Base-by-base conservation (phyloP, 2,329 filamentous ascomycete genomes). In the Beauveria varroae region DNA sequence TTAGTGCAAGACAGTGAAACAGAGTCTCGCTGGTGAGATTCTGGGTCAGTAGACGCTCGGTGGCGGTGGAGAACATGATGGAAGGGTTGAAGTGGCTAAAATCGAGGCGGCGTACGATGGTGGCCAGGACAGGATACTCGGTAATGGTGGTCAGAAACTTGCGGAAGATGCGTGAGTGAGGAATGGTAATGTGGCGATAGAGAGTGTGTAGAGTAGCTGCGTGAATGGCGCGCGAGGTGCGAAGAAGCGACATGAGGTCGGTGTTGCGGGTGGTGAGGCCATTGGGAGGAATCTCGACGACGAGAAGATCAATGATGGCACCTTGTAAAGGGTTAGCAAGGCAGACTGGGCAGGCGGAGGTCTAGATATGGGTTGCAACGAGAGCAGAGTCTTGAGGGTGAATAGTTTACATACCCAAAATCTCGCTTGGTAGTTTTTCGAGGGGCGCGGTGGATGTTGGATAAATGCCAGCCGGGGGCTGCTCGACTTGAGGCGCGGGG, bases 21-120 rank as follows among this genome's bases (percentile, higher is more conserved):
- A 95, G 79, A 5, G 89, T 93, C 69, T 85, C 83, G 16, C 87
- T 80, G 22, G 90, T 93, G 68, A 95, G 74, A 74, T 93, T 92
- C 69, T 85, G 85, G 62, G 90, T 90, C 73, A 89, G 83, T 24
- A 83, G 81, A 62, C 90, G 87, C 81, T 91, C 88, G 72, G 86
- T 85, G 66, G 86, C 87, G 18, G 88, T 91, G 63, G 84, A 83
- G 69, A 92, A 91, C 65, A 91, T 80, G 60, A 88, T 88, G 60
- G 88, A 86, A 24, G 89, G 90, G 71, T 91, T 93, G 75, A 93
- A 93, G 77, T 93, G 90, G 64, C 89, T 92, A 69, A 95, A 93
- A 75, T 95, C 90, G 51, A 93, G 78, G 56, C 90, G 87, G 62
- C 88, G 86, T 50, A 93, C 89, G 67, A 93, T 85, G 46, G 85